Base-by-base conservation (phyloP, 345 rosid genomes). In the Anacardium occidentale region DNA sequence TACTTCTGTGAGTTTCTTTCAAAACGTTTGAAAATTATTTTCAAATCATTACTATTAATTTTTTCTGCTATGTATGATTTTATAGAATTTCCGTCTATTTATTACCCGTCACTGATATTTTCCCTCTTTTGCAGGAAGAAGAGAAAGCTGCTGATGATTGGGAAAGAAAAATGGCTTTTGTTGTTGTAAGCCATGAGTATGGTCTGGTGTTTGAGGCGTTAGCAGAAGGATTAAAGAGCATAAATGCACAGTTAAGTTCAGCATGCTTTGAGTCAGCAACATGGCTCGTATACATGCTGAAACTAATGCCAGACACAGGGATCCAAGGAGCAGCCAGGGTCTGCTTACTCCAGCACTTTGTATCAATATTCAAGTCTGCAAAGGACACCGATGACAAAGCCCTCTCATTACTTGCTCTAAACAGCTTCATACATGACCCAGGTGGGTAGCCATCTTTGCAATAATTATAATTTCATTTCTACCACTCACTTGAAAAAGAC, bases 121-220 rank as follows among this genome's bases (percentile, higher is more conserved):
- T 42, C 15, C 4, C 57, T 17, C 47, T 50, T 50, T 22, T 62
- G 10, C 26, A 85, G 83, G 86, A 82, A 50, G 91, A 87, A 80
- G 86, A 85, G 82, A 86, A 61, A 74, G 87, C 89, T 34, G 89
- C 88, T 55, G 86, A 83, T 64, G 85, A 77, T 53, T 87, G 94
- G 94, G 94, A 87, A 79, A 84, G 79, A 63, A 86, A 72, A 77
- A 76, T 83, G 82, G 90, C 88, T 0, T 85, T 82, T 60, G 89
- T 81, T 48, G 66, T 89, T 61, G 85, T 71, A 59, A 86, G 89
- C 80, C 90, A 89, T 72, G 94, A 89, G 50, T 85, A 83, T 55
- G 94, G 94, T 60, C 76, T 83, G 48, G 72, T 89, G 64, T 87
- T 89, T 75, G 91, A 87, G 86, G 89, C 88, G 64, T 70, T 89